phyloP scores from a whole-genome alignment of 176 grass and related monocot species.

The Musa itinerans region DNA sequence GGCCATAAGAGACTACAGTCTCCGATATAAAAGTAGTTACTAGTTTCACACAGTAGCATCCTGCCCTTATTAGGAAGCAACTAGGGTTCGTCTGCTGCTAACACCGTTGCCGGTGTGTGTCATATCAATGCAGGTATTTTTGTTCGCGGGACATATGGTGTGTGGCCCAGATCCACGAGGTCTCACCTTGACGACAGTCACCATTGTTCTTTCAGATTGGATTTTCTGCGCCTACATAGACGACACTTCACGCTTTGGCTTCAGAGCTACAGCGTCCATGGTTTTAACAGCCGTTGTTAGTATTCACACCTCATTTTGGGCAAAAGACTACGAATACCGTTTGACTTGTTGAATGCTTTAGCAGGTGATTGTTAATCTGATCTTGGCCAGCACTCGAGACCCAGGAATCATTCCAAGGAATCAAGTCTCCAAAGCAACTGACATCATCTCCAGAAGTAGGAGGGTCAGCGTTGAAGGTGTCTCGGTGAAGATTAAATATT shows the following conservation, averaged over 20 bases:
- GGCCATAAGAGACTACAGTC: no score
- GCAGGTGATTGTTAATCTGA: slow-evolving; percentile 35
- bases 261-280: slow-evolving; percentile 9
- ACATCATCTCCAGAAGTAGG: background rate
- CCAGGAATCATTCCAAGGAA: slow-evolving; percentile 57
- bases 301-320: background rate
- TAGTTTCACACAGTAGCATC: no score
- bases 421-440: no score
- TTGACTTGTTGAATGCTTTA: background rate
- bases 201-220: slow-evolving; percentile 35
- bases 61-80: no score
- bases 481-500: slow-evolving; percentile 31
- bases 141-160: slow-evolving; percentile 52
- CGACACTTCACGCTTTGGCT: slow-evolving; percentile 1
- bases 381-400: slow-evolving; percentile 40
- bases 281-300: slow-evolving; percentile 34
- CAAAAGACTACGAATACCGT: no score
- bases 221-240: slow-evolving; percentile 27
- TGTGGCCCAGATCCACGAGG: slow-evolving; percentile 52
- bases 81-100: no score
- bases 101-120: no score
- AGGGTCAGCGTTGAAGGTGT: slow-evolving; percentile 26
- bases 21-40: no score
- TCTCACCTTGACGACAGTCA: slow-evolving; percentile 40
- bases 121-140: slow-evolving; percentile 45